Conservation (phyloP, 805 yeast genomes). For the Candida caryicola region DNA sequence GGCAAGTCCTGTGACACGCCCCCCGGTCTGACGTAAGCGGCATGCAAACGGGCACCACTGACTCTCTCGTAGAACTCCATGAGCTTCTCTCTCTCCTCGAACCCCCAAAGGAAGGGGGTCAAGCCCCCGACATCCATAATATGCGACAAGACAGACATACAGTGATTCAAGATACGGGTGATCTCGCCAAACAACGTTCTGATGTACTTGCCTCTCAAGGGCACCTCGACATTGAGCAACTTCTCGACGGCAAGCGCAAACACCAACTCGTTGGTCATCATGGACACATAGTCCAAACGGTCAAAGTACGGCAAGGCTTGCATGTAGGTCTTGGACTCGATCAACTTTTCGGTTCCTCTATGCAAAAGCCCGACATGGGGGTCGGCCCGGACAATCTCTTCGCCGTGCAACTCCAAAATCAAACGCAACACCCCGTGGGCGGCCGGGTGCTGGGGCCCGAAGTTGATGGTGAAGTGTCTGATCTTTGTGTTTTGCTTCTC, state of each 20-base stretch:
- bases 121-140: conserved; percentile 95
- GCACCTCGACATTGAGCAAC: conserved; percentile 79
- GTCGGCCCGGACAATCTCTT: conserved; percentile 81
- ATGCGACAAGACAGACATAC: conserved; percentile 83
- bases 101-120: conserved; percentile 92
- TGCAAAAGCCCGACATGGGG: conserved; percentile 88
- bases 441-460: conserved; percentile 94
- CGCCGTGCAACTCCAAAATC: conserved; percentile 84
- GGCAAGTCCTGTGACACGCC: conserved; percentile 90
- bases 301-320: conserved; percentile 89
- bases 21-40: conserved; percentile 88
- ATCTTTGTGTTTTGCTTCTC: conserved; percentile 52
- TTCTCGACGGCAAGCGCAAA: conserved; percentile 83
- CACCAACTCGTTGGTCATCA: conserved; percentile 91
- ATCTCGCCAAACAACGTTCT: conserved; percentile 85
- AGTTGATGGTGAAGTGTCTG: conserved; percentile 85
- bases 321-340: conserved; percentile 80
- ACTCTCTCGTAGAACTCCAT: conserved; percentile 93
- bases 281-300: conserved; percentile 77
- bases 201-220: conserved; percentile 79
- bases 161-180: conserved; percentile 78
- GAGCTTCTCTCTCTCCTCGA: conserved; percentile 88
- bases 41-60: conserved; percentile 84
- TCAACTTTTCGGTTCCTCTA: conserved; percentile 86
- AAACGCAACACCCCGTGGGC: conserved; percentile 90